Percentiles rank a stretch among this genome's conserved stretches.
Conservation (phyloP, 495 filamentous ascomycete genomes). For the Tirmania nivea region DNA sequence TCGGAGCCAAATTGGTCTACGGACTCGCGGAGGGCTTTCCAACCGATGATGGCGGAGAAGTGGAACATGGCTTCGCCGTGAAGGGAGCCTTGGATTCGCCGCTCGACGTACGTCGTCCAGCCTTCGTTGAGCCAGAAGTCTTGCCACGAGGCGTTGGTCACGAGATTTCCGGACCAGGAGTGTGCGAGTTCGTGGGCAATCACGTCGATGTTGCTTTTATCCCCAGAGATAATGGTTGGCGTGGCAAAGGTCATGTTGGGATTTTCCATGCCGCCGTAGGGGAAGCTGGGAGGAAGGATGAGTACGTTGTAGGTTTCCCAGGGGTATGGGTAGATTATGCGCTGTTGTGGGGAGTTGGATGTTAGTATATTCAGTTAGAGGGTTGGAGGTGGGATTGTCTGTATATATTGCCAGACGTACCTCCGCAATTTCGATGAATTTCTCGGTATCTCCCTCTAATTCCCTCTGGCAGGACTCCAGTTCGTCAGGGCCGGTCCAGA, state of each 20-base stretch:
- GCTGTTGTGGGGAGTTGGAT: slow-evolving; percentile 18
- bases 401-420: slow-evolving; percentile 13
- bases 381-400: background rate
- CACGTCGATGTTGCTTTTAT: slow-evolving; percentile 84
- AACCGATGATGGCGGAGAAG: slow-evolving; percentile 81
- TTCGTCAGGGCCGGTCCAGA: slow-evolving; percentile 73
- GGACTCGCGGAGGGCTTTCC: slow-evolving; percentile 46
- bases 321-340: slow-evolving; percentile 65
- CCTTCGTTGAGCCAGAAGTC: slow-evolving; percentile 90
- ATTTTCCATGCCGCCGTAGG: slow-evolving; percentile 79
- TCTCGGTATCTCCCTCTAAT: slow-evolving; percentile 71
- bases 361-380: background rate
- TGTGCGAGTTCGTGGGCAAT: slow-evolving; percentile 90
- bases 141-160: slow-evolving; percentile 80
- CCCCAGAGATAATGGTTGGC: slow-evolving; percentile 75
- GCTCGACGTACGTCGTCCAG: slow-evolving; percentile 87
- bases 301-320: slow-evolving; percentile 94
- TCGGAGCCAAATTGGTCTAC: slow-evolving; percentile 54
- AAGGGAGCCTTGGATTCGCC: slow-evolving; percentile 38
- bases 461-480: slow-evolving; percentile 70
- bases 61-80: slow-evolving; percentile 71
- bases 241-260: slow-evolving; percentile 86
- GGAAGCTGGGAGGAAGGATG: slow-evolving; percentile 75
- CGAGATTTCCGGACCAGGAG: slow-evolving; percentile 84
- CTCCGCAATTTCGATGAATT: slow-evolving; percentile 73